A percentile compares a stretch with the other conserved stretches of the same genome.
These are phyloP conservation scores for Aspergillus sp. DNA, from an alignment of 2,329 filamentous ascomycete species.

Conservation along the genomic window DNA sequence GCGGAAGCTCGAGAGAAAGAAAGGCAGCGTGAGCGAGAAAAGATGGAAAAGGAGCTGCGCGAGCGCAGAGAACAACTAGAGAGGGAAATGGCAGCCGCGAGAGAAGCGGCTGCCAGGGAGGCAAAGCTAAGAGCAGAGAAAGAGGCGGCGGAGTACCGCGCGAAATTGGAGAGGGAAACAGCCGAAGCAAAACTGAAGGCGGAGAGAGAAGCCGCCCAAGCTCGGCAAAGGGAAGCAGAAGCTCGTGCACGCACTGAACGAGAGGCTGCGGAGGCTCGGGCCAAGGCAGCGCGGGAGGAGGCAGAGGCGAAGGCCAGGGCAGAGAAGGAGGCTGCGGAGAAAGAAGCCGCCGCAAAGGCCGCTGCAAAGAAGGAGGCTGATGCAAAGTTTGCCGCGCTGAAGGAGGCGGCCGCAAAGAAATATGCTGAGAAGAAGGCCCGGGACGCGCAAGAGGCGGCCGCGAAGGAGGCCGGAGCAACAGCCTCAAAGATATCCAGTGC, in stretches of 20 bases:
- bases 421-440: slow-evolving; percentile 39
- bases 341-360: slow-evolving; percentile 57
- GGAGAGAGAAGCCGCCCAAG: slow-evolving; percentile 24
- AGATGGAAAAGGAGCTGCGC: slow-evolving; percentile 40
- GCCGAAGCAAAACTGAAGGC: slow-evolving; percentile 26
- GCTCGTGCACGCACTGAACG: slow-evolving; percentile 22
- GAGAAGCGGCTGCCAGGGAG: slow-evolving; percentile 22
- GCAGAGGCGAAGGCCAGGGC: slow-evolving; percentile 36
- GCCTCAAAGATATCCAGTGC: slow-evolving; percentile 29
- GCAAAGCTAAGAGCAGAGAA: slow-evolving; percentile 31
- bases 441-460: slow-evolving; percentile 32
- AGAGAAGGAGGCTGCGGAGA: slow-evolving; percentile 56
- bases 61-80: slow-evolving; percentile 43
- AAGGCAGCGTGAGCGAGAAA: slow-evolving; percentile 40
- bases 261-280: slow-evolving; percentile 26
- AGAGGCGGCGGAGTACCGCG: slow-evolving; percentile 36
- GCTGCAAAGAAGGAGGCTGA: slow-evolving; percentile 40
- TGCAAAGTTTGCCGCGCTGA: slow-evolving; percentile 39
- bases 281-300: slow-evolving; percentile 21
- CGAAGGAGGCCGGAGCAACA: slow-evolving; percentile 26
- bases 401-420: slow-evolving; percentile 40
- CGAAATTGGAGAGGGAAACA: slow-evolving; percentile 33
- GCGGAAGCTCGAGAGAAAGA: slow-evolving; percentile 40
- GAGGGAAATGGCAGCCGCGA: slow-evolving; percentile 35
- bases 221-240: slow-evolving; percentile 21